Evolutionary conservation across 2,329 filamentous ascomycete genomes (phyloP).

Genomic region (Stagonosporopsis vannaccii): DNA sequence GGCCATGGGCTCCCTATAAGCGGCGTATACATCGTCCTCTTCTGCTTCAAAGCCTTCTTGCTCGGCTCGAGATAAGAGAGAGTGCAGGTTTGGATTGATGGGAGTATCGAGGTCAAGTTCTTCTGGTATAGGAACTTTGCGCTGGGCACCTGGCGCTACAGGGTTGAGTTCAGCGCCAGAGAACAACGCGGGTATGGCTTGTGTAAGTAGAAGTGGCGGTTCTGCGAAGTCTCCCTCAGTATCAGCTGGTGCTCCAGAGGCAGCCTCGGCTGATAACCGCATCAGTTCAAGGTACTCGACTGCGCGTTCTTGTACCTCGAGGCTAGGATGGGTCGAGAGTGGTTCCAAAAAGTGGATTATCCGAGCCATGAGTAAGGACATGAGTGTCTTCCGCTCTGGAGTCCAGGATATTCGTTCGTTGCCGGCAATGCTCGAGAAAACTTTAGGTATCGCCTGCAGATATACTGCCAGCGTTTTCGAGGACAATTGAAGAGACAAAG

Average conservation of each 20-base stretch:
- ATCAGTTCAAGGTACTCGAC: slow-evolving; percentile 92
- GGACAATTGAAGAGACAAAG: slow-evolving; percentile 63
- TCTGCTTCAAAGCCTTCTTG: slow-evolving; percentile 53
- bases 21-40: slow-evolving; percentile 55
- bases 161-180: slow-evolving; percentile 89
- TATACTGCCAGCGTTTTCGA: slow-evolving; percentile 77
- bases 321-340: slow-evolving; percentile 78
- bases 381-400: slow-evolving; percentile 73
- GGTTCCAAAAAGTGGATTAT: slow-evolving; percentile 84
- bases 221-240: slow-evolving; percentile 74
- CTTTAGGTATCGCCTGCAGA: slow-evolving; percentile 84
- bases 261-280: slow-evolving; percentile 84
- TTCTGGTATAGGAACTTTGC: slow-evolving; percentile 80
- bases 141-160: slow-evolving; percentile 81
- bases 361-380: slow-evolving; percentile 79
- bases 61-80: slow-evolving; percentile 66
- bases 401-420: slow-evolving; percentile 74
- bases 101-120: slow-evolving; percentile 80
- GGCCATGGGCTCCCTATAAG: slow-evolving; percentile 54
- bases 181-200: slow-evolving; percentile 89
- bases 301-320: slow-evolving; percentile 94
- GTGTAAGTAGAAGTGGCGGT: slow-evolving; percentile 82
- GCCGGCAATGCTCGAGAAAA: slow-evolving; percentile 77
- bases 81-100: slow-evolving; percentile 77
- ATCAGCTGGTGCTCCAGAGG: slow-evolving; percentile 61